These are phyloP conservation scores for Chaetomiaceae sp. DNA, from an alignment of 2,329 filamentous ascomycete species.

Conservation along the genomic window DNA sequence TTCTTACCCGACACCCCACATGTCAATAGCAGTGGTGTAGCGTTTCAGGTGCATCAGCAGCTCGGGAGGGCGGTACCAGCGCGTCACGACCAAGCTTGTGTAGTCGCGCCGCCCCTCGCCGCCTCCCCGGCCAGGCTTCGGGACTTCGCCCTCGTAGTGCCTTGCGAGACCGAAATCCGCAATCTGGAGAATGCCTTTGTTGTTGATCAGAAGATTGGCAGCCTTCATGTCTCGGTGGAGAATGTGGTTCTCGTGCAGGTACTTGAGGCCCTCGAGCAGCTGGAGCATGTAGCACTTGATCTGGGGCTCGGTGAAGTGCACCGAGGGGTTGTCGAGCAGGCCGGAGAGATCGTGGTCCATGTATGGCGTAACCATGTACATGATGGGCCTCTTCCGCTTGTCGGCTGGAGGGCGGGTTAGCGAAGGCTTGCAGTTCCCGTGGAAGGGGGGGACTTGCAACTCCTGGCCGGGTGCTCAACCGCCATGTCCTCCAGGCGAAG, in stretches of 20 bases:
- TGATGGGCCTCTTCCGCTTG: constrained; percentile 75
- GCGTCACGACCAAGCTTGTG: constrained; percentile 91
- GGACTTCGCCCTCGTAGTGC: constrained; percentile 82
- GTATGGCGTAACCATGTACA: constrained; percentile 99
- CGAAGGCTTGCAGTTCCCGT: not conserved
- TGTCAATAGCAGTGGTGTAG: constrained; percentile 96
- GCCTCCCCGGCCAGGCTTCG: constrained; percentile 70
- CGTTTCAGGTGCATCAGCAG: constrained; percentile 79
- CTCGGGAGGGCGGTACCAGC: constrained; percentile 96
- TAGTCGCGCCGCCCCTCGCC: constrained; percentile 87
- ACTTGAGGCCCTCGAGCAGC: constrained; percentile 80
- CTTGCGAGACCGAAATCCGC: constrained; percentile 94
- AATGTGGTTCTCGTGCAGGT: constrained; percentile 85
- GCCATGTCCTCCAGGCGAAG: constrained; percentile 92
- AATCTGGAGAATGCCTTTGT: constrained; percentile 88
- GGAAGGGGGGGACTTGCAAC: constrained; percentile 41
- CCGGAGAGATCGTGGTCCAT: constrained; percentile 99
- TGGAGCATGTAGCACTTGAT: constrained; percentile 99
- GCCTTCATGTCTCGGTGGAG: constrained; percentile 98
- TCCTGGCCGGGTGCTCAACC: constrained; percentile 68
- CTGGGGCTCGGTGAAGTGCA: constrained; percentile 80
- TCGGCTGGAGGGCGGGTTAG: constrained; percentile 49
- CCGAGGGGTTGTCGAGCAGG: constrained; percentile 87
- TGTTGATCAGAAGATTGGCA: constrained; percentile 94
- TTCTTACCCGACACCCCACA: constrained; percentile 92